Evolutionary conservation across 495 filamentous ascomycete genomes (phyloP), one percentile per base, ranked within the genome.

Genomic region (Trichoderma reesei): DNA sequence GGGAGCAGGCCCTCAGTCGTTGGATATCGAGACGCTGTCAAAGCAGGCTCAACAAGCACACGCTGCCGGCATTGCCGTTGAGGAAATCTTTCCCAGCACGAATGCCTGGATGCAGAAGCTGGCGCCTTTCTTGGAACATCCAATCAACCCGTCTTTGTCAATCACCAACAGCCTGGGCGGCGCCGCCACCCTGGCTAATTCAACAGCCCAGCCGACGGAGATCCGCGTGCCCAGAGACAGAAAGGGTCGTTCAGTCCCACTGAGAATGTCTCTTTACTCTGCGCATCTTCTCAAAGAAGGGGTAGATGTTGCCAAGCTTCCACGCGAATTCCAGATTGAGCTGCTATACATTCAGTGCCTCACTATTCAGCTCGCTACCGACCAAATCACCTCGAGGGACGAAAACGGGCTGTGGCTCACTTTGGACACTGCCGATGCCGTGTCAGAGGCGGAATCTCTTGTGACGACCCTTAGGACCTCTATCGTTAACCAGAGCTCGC

Each of bases 151-250:
- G 14, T 86, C 89, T 9, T 72, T 92, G 6, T 83, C 90, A 9
- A 81, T 95, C 8, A 89, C 88, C 5, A 90, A 85, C 70, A 80
- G 83, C 10, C 73, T 96, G 26, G 84, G 83, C 6, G 90, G 90
- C 14, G 81, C 82, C 11, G 84, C 92, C 37, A 85, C 89, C 67
- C 73, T 97, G 5, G 79, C 88, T 0, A 71, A 82, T 10, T 59
- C 66, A 13, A 46, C 67, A 2, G 56, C 46, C 60, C 65, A 46
- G 37, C 77, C 26, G 36, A 71, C 60, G 60, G 70, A 44, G 60
- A 63, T 61, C 46, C 72, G 63, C 37, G 68, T 64, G 63, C 71
- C 65, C 67, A 75, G 86, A 46, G 92, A 97, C 74, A 74, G 76
- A 3, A 79, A 79, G 61, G 90, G 89, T 1, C 84, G 84, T 26